Conservation (phyloP, 179 eudicot species). For the Drosera spatulata region DNA sequence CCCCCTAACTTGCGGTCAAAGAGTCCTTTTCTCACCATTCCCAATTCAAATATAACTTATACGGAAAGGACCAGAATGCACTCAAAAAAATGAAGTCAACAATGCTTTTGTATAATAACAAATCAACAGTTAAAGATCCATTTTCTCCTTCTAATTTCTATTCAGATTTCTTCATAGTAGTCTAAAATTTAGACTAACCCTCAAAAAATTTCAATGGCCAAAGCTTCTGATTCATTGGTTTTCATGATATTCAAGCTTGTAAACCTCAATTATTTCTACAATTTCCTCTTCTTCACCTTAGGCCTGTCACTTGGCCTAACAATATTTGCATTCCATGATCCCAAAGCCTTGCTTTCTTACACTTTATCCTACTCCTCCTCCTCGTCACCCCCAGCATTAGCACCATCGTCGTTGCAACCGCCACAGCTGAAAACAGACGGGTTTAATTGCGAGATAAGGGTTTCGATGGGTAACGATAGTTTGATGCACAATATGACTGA, state of each 20-base stretch:
- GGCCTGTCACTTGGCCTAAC: conserved; percentile 25
- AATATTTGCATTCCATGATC: conserved; percentile 8
- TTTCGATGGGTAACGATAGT: not conserved
- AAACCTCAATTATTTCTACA: conserved; percentile 1
- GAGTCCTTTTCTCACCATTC: too few species aligned
- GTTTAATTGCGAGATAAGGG: not conserved
- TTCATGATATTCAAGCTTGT: not conserved
- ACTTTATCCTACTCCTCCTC: not conserved
- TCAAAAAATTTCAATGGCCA: too few species aligned
- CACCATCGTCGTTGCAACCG: conserved; percentile 2
- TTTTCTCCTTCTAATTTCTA: too few species aligned
- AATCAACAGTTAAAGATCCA: too few species aligned
- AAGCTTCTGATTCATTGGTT: too few species aligned
- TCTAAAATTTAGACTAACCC: too few species aligned
- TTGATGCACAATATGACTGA: conserved; percentile 31
- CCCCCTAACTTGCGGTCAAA: too few species aligned
- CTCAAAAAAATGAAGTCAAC: too few species aligned
- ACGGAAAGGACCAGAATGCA: too few species aligned
- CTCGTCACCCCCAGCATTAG: not conserved
- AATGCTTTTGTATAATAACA: too few species aligned
- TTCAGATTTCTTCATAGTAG: too few species aligned
- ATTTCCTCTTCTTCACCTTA: conserved; percentile 18
- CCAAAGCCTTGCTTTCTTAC: conserved; percentile 9
- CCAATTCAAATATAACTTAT: too few species aligned
- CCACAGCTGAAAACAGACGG: not conserved